phyloP scores from a whole-genome alignment of 208 protist genomes.

The Trypanosoma lewisi region DNA sequence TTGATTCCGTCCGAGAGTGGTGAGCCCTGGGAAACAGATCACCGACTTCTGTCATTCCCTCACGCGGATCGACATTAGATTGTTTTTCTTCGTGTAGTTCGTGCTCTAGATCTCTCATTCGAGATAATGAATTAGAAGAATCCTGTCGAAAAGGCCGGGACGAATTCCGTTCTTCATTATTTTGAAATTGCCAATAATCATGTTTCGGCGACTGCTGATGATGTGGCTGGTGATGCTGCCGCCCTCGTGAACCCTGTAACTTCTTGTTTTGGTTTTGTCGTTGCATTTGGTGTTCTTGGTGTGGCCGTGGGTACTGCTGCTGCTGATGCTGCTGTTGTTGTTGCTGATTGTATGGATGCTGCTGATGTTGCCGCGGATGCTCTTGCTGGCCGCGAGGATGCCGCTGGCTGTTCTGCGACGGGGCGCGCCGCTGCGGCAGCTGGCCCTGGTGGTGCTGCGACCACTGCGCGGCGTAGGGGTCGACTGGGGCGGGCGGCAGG shows the following conservation, averaged over 20 bases:
- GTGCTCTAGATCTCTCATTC: not conserved
- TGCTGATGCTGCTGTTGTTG: conserved; percentile 18
- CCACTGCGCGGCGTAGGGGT: too few species aligned
- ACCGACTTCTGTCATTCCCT: not conserved
- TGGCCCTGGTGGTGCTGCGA: conserved; percentile 2
- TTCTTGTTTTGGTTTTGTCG: too few species aligned
- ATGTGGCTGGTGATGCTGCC: too few species aligned
- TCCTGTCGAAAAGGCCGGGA: conserved; percentile 1
- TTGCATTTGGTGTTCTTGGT: not conserved
- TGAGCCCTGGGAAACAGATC: conserved; percentile 5
- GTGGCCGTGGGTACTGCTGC: conserved; percentile 7
- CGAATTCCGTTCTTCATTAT: not conserved
- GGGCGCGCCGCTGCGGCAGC: conserved; percentile 1
- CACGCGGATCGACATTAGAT: not conserved
- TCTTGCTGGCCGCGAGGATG: not conserved
- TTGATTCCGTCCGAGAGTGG: conserved; percentile 6
- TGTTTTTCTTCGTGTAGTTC: not conserved
- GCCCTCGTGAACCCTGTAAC: too few species aligned
- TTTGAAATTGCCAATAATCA: too few species aligned
- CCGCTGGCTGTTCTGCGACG: not conserved
- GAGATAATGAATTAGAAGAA: not conserved
- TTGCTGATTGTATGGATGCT: conserved; percentile 9
- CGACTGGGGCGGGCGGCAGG: too few species aligned
- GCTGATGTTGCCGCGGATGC: conserved; percentile 9
- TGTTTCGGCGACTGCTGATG: too few species aligned